phyloP scores from a whole-genome alignment of 1,284 basidiomycete genomes.

The Cutaneotrichosporon dermatis region DNA sequence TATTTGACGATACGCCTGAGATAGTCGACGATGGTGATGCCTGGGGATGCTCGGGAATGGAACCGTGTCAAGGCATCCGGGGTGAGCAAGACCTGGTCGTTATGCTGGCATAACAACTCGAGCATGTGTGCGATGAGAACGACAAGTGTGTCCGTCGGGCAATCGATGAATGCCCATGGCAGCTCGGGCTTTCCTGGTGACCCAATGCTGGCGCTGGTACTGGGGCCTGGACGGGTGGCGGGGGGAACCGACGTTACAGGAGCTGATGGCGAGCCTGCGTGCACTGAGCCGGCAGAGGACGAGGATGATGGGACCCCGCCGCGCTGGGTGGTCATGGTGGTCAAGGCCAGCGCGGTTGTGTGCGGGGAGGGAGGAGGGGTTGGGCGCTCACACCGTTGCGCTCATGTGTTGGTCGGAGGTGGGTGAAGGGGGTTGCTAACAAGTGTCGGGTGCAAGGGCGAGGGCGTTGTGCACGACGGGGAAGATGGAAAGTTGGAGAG shows the following conservation, averaged over 20 bases:
- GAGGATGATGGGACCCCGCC: conserved; percentile 9
- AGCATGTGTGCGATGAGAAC: conserved; percentile 92
- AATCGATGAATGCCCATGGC: conserved; percentile 55
- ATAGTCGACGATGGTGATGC: conserved; percentile 81
- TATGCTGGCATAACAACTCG: conserved; percentile 81
- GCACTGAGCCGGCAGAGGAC: not conserved
- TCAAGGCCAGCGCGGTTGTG: not conserved
- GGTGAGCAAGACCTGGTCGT: conserved; percentile 68
- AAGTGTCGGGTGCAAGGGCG: too few species aligned
- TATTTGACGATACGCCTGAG: conserved; percentile 83
- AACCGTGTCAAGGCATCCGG: conserved; percentile 69
- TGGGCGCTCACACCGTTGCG: conserved; percentile 2
- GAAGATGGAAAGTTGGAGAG: too few species aligned
- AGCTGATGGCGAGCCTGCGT: not conserved
- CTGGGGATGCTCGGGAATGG: conserved; percentile 82
- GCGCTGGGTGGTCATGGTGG: conserved; percentile 11
- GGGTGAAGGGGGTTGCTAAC: not conserved
- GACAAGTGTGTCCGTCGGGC: conserved; percentile 72
- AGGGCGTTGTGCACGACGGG: not conserved
- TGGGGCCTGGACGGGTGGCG: not conserved
- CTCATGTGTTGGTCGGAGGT: not conserved
- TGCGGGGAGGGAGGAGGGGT: not conserved
- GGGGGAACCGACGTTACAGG: not conserved
- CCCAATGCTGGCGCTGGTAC: too few species aligned
- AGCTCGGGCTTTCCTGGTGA: conserved; percentile 23